These are phyloP conservation scores for Pseudozyma hubeiensis DNA, from an alignment of 1,284 basidiomycete genomes.

Conservation along the genomic window DNA sequence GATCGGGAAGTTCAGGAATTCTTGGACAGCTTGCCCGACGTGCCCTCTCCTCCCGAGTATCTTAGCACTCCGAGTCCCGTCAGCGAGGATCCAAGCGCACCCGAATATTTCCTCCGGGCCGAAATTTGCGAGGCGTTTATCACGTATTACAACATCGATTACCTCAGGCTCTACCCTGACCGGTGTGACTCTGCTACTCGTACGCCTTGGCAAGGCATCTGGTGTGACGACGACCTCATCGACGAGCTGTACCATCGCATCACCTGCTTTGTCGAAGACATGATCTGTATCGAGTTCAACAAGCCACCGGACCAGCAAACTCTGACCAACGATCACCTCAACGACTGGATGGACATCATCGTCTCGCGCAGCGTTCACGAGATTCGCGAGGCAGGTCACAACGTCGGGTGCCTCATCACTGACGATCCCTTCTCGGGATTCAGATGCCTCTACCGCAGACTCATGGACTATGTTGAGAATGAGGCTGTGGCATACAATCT, in stretches of 20 bases:
- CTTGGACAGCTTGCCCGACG: neutral
- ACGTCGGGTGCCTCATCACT: neutral
- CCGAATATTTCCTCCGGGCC: neutral
- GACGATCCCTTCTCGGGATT: neutral
- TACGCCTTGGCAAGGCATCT: constrained; percentile 6
- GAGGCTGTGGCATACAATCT: neutral
- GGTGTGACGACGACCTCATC: neutral
- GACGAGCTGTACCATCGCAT: constrained; percentile 19
- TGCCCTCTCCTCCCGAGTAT: neutral
- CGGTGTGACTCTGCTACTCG: neutral
- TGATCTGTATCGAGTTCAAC: neutral
- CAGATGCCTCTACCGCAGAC: neutral
- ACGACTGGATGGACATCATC: constrained; percentile 7
- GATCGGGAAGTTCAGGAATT: too few species aligned
- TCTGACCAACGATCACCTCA: neutral
- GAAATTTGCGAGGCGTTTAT: neutral
- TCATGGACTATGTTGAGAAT: constrained; percentile 2
- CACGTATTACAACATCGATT: neutral
- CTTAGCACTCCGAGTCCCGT: neutral
- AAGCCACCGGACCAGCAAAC: neutral
- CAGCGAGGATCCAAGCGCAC: neutral
- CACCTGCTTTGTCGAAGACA: constrained; percentile 5
- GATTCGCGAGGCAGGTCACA: neutral
- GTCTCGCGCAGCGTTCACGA: neutral
- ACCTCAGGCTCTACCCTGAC: neutral